Evolutionary conservation across 2,329 filamentous ascomycete species (phyloP), one percentile per base, ranked within the genome.

Genomic region (Colletotrichum liriopes): DNA sequence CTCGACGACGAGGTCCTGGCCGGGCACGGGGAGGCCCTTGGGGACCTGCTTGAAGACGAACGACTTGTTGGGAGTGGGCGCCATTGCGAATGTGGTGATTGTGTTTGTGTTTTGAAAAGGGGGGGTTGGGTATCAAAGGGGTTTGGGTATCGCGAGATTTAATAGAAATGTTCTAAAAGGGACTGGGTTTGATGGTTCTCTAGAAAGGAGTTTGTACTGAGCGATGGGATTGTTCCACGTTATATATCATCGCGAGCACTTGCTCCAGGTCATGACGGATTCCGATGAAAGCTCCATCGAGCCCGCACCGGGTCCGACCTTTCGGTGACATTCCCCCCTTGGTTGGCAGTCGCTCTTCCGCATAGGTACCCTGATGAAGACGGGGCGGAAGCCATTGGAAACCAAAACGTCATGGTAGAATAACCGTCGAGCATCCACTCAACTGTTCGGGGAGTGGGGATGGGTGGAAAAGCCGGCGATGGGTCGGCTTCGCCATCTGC

Each of bases 21-120:
- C 94, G 2, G 90, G 81, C 43, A 93, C 88, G 26, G 94, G 94
- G 78, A 88, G 86, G 69, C 89, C 93, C 61, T 84, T 80, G 58
- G 94, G 94, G 73, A 92, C 77, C 76, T 90, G 84, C 79, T 92
- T 94, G 88, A 92, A 96, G 81, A 95, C 86, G 77, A 96, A 83
- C 49, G 87, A 89, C 85, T 94, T 95, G 90, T 95, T 96, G 60
- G 81, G 76, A 16, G 79, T 96, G 60, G 81, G 77, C 18, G 79
- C 77, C 83, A 84, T 84, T 39, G 39, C 73, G 54, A 18, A n/a
- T 2, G n/a, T 51, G 49, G 35, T 37, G 35, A 11, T 37, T 43
- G 39, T 20, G 43, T 47, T 1, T 54, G 26, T 35, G 9, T 2
- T 45, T 51, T 52, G 52, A 11, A 18, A 29, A 16, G 26, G 12